Conservation (phyloP, 768 basidiomycete species). For the Clavaria fumosa region DNA sequence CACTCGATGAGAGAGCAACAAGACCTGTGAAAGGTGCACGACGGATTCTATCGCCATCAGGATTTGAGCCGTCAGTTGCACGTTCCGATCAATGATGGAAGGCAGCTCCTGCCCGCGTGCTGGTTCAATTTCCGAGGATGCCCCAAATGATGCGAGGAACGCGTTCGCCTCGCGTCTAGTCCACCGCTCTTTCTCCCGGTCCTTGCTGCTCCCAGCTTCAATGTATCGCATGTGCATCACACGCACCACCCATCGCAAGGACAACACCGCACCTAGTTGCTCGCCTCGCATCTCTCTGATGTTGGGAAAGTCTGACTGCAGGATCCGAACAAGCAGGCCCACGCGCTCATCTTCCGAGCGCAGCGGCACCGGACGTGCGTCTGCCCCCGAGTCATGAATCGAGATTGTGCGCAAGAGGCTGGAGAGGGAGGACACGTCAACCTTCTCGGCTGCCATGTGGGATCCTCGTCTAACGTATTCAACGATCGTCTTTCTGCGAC, state of each 20-base stretch:
- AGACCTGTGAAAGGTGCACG: slow-evolving; percentile 41
- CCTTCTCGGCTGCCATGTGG: slow-evolving; percentile 41
- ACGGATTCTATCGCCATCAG: slow-evolving; percentile 43
- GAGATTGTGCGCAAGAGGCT: slow-evolving; percentile 31
- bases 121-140: slow-evolving; percentile 4
- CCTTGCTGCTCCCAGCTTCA: slow-evolving; percentile 33
- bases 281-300: slow-evolving; percentile 33
- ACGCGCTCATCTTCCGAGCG: slow-evolving; percentile 35
- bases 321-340: slow-evolving; percentile 35
- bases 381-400: slow-evolving; percentile 18
- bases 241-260: slow-evolving; percentile 45
- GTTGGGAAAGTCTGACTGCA: slow-evolving; percentile 36
- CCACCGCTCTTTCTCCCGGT: slow-evolving; percentile 58
- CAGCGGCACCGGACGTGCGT: slow-evolving; percentile 31
- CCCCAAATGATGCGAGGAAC: slow-evolving; percentile 37
- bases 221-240: slow-evolving; percentile 35
- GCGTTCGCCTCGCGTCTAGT: slow-evolving; percentile 43
- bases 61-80: slow-evolving; percentile 56
- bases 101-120: slow-evolving; percentile 19
- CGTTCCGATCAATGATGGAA: slow-evolving; percentile 37
- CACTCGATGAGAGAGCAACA: slow-evolving; percentile 37
- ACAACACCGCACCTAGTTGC: slow-evolving; percentile 34
- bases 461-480: slow-evolving; percentile 63
- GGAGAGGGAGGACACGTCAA: slow-evolving; percentile 34
- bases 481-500: slow-evolving; percentile 16